Base-by-base conservation (phyloP, 176 grass and related monocot genomes). In the Musa acuminata region DNA sequence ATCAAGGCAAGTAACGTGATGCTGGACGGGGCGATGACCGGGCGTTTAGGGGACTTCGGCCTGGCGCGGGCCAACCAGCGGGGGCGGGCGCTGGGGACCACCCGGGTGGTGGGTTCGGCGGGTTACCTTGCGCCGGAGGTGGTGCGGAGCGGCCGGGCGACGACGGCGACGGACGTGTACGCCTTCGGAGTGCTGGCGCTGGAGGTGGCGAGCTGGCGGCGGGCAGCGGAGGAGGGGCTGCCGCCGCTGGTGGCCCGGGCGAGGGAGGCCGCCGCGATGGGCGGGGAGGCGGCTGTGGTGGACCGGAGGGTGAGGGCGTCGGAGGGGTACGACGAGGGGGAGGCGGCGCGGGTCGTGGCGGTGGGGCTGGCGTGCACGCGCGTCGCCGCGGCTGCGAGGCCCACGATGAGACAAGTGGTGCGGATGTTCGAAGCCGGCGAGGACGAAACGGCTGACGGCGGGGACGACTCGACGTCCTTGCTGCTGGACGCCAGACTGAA, bases 91-190 rank as follows among this genome's bases (percentile, higher is more conserved):
- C 74, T 63, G 26, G 29, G 19, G 17, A 76, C 57, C 8, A 76
- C 29, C 29, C 21, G 74, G 35, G 74, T 76, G 74, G 74, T 76
- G 74, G 74, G 74, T 13, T 49, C 74, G 16, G 74, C 74, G 0
- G 74, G 74, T 9, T 76, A 76, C 74, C 74, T 76, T 14, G 74
- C 74, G 57, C 57, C 74, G 57, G 74, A 76, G 74, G 17, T 76
- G 17, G 9, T 76, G 9, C 55, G 25, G 74, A 76, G 19, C 27
- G 74, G 74, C 23, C 74, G 74, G 55, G 11, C 55, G 8, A 63
- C 74, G 19, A 49, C 35, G 57, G 74, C 74, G 19, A 62, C 57
- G 7, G 74, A 76, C 57, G 55, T 76, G 10, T 76, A 76, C 35
- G 74, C 74, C 10, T 76, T 62, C 74, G 74, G 74, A 16, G 35